phyloP scores from a whole-genome alignment of 352 stramenopile species.

The Phytopythium boreale region DNA sequence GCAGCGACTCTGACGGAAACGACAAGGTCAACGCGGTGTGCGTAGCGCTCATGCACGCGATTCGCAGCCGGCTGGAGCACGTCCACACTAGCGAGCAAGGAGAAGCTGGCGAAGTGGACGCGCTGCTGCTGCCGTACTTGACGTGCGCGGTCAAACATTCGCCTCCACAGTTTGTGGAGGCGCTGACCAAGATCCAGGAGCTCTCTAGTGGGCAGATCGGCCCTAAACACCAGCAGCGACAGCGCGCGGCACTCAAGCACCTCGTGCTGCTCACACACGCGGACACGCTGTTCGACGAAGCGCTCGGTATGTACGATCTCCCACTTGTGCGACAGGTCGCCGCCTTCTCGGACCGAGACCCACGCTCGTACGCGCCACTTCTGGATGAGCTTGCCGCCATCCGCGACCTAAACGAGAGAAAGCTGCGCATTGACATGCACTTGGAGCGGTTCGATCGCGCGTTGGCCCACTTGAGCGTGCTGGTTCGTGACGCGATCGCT shows the following conservation, averaged over 20 bases:
- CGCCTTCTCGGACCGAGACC: conserved; percentile 61
- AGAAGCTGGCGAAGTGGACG: conserved; percentile 13
- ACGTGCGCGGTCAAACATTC: conserved; percentile 67
- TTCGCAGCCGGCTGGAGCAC: conserved; percentile 23
- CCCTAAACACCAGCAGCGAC: conserved; percentile 14
- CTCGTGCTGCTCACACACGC: conserved; percentile 69
- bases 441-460: conserved; percentile 41
- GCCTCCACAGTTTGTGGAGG: conserved; percentile 42
- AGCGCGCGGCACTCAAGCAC: conserved; percentile 63
- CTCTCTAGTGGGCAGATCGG: conserved; percentile 7
- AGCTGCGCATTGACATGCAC: conserved; percentile 59
- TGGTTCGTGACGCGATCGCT: conserved; percentile 15
- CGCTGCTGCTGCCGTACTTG: conserved; percentile 60
- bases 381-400: conserved; percentile 47
- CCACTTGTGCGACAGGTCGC: conserved; percentile 57
- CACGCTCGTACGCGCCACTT: conserved; percentile 67
- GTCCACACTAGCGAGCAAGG: background rate
- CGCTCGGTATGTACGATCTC: conserved; percentile 66
- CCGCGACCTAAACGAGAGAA: conserved; percentile 31
- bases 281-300: conserved; percentile 62
- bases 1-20: background rate
- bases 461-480: conserved; percentile 37
- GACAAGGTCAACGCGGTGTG: conserved; percentile 64
- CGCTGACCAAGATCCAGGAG: conserved; percentile 35
- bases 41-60: conserved; percentile 32